phyloP scores from a whole-genome alignment of 78 protist genomes.

The Acrasis kona region DNA sequence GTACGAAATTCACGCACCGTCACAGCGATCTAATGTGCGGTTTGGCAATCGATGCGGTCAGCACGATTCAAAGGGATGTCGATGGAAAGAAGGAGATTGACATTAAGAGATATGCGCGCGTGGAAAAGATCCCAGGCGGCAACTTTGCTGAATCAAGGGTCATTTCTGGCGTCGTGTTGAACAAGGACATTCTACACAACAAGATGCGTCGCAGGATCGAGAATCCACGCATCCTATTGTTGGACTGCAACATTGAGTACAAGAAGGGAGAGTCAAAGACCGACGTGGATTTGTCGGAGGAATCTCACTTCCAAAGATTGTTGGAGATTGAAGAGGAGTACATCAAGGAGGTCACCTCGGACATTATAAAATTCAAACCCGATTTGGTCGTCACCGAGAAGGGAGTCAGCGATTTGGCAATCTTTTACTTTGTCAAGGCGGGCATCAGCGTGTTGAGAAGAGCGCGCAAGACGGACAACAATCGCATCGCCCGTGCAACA shows the following conservation, averaged over 20 bases:
- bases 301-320: constrained; percentile 62
- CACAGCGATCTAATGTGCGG: constrained; percentile 70
- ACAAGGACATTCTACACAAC: constrained; percentile 97
- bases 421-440: constrained; percentile 79
- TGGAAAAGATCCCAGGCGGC: constrained; percentile 99
- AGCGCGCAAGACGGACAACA: constrained; percentile 95
- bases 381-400: constrained; percentile 98
- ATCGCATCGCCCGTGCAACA: constrained; percentile 94
- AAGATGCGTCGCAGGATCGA: constrained; percentile 91
- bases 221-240: constrained; percentile 91
- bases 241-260: constrained; percentile 98
- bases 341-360: constrained; percentile 62
- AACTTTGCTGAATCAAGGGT: constrained; percentile 81
- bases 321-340: constrained; percentile 89
- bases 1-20: constrained; percentile 78
- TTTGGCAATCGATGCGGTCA: constrained; percentile 96
- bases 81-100: constrained; percentile 81
- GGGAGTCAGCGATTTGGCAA: constrained; percentile 87
- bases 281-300: constrained; percentile 80
- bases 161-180: constrained; percentile 91
- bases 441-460: constrained; percentile 94
- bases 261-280: constrained; percentile 95
- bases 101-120: constrained; percentile 86
- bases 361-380: constrained; percentile 90
- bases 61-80: constrained; percentile 51